Evolutionary conservation across 257 asterid species (phyloP), one percentile per base, ranked within the genome.

Genomic region (Hygrophila difformis): DNA sequence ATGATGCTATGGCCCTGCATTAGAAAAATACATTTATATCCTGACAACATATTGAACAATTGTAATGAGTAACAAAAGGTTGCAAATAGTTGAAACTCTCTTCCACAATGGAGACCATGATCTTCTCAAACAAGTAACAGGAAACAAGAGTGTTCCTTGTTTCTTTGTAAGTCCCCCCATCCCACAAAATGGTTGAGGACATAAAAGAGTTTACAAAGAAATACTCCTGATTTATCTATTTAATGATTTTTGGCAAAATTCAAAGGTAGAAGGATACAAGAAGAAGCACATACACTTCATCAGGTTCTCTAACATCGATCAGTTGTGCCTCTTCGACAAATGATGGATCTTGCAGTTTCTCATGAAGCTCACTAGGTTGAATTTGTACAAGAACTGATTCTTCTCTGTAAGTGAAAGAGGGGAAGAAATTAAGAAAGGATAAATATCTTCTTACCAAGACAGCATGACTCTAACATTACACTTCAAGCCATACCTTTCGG

Each of bases 221-320:
- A 24, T 24, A 12, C 38, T 36, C 37, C 31, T 16, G 17, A 44
- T 0, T 16, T 22, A 6, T 19, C 43, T 36, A 29, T 52, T 24
- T 31, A 14, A 38, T 15, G 16, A 29, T 20, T 35, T 39, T 28
- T 23, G 18, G 21, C 15, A 58, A 23, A 45, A 60, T 58, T 49
- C 23, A 44, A 45, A 49, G 4, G 20, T 24, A 53, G 28, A 12
- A 44, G 40, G 39, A 48, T 38, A 24, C 34, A 9, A 47, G 53
- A 46, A 16, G 14, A 55, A 43, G 66, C 36, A 47, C 93, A 44
- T 89, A 89, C 98, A 89, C 94, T 89, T 89, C 98, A 22, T 85
- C 93, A 44, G 94, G 98, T 77, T 89, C 98, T 52, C 96, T 81
- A 65, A 89, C 98, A 71, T 89, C 98, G 64, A 89, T 79, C 59